These are phyloP conservation scores for Arthrobotrys entomopaga DNA, from an alignment of 2,329 filamentous ascomycete genomes.

Conservation along the genomic window DNA sequence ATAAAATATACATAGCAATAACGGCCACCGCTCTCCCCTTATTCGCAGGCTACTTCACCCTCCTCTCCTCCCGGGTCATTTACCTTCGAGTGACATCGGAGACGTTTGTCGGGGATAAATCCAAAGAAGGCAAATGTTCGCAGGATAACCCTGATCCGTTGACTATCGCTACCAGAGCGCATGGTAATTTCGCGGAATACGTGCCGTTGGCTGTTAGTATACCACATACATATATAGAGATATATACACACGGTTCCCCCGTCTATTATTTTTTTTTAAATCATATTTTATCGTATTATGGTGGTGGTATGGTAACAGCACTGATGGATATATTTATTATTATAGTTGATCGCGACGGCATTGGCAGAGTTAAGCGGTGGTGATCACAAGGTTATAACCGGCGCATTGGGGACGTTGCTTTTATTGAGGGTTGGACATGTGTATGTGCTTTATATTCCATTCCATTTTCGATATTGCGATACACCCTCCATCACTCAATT, in stretches of 20 bases:
- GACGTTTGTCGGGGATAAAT: constrained; percentile 33
- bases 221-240: background rate
- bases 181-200: constrained; percentile 48
- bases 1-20: constrained; percentile 34
- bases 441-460: constrained; percentile 14
- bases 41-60: constrained; percentile 36
- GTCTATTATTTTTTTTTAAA: too few relatives aligned
- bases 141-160: constrained; percentile 32
- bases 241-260: too few relatives aligned
- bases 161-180: constrained; percentile 26
- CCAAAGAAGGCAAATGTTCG: constrained; percentile 17
- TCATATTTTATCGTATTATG: too few relatives aligned
- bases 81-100: constrained; percentile 33
- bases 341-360: constrained; percentile 32
- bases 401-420: constrained; percentile 31
- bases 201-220: constrained; percentile 42
- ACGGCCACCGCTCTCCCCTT: constrained; percentile 40
- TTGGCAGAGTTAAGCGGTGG: constrained; percentile 44
- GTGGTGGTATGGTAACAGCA: too few relatives aligned
- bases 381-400: constrained; percentile 19
- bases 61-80: constrained; percentile 50
- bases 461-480: too few relatives aligned
- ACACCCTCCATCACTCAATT: background rate
- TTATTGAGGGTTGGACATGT: constrained; percentile 41
- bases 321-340: background rate